A percentile compares a stretch with the other conserved stretches of the same genome.
These are phyloP conservation scores for Clarireedia sp. DNA, from an alignment of 2,329 filamentous ascomycete species.

Conservation along the genomic window DNA sequence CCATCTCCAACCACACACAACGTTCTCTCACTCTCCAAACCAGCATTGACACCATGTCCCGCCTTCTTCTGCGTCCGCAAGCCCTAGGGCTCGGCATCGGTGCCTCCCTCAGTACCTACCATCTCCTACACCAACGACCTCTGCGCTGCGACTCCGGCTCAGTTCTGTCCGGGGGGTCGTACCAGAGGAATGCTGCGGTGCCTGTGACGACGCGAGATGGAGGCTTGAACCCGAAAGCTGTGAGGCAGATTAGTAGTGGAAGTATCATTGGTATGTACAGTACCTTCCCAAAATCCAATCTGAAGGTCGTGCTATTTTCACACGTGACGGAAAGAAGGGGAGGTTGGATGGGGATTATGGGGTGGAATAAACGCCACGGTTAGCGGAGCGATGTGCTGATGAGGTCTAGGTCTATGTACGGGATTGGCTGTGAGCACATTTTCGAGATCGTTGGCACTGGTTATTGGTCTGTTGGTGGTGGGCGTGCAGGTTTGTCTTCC, in stretches of 20 bases:
- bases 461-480: conserved; percentile 58
- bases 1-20: not conserved
- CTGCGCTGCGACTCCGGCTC: conserved; percentile 26
- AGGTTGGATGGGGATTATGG: too few relatives aligned
- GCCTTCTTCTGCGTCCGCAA: conserved; percentile 26
- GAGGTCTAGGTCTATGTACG: conserved; percentile 19
- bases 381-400: not conserved
- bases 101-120: conserved; percentile 29
- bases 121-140: conserved; percentile 23
- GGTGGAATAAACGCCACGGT: not conserved
- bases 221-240: conserved; percentile 21
- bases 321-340: not conserved
- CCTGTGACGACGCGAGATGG: conserved; percentile 16
- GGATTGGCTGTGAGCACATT: conserved; percentile 58
- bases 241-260: conserved; percentile 29
- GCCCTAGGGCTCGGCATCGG: conserved; percentile 31
- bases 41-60: conserved; percentile 20
- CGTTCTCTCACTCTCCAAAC: not conserved
- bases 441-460: conserved; percentile 59
- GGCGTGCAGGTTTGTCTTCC: conserved; percentile 29
- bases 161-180: conserved; percentile 13
- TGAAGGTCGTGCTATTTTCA: not conserved
- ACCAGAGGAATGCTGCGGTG: conserved; percentile 25
- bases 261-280: conserved; percentile 26
- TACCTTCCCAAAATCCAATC: too few relatives aligned